Conservation (phyloP, 2,329 filamentous ascomycete species). For the Plectosphaerella plurivora region DNA sequence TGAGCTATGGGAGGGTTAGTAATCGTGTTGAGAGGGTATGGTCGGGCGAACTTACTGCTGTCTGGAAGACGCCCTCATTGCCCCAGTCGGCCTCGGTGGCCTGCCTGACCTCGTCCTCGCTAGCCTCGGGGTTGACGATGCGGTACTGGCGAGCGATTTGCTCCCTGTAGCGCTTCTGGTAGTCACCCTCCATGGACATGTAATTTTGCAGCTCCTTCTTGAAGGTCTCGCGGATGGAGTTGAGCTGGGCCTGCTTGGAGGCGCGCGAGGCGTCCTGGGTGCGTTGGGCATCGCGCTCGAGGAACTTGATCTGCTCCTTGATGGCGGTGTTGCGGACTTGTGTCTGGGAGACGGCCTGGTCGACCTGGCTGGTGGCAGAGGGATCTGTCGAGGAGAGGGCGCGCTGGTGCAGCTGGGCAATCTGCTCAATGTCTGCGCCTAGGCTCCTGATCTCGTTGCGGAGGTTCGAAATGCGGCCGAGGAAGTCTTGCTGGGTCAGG, state of each 20-base stretch:
- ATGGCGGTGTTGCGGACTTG: slow-evolving; percentile 71
- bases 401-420: slow-evolving; percentile 67
- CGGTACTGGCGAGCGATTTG: slow-evolving; percentile 77
- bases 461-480: slow-evolving; percentile 60
- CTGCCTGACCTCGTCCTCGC: slow-evolving; percentile 65
- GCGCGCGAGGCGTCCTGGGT: slow-evolving; percentile 55
- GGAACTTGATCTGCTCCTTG: slow-evolving; percentile 72
- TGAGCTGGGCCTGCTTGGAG: slow-evolving; percentile 66
- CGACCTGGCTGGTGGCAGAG: slow-evolving; percentile 51
- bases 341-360: slow-evolving; percentile 64
- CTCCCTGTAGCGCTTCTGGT: slow-evolving; percentile 67
- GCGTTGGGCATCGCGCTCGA: slow-evolving; percentile 66
- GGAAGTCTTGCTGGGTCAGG: slow-evolving; percentile 63
- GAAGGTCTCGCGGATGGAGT: slow-evolving; percentile 67
- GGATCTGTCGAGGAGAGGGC: slow-evolving; percentile 63
- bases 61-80: slow-evolving; percentile 77
- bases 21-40: neutral
- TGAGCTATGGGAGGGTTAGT: slow-evolving; percentile 47
- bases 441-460: slow-evolving; percentile 65
- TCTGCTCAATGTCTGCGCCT: slow-evolving; percentile 61
- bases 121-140: slow-evolving; percentile 78
- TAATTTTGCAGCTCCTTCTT: slow-evolving; percentile 67
- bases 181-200: slow-evolving; percentile 65
- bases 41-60: slow-evolving; percentile 55
- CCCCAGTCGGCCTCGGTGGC: slow-evolving; percentile 69